Percentiles rank a stretch among this genome's conserved stretches.
phyloP scores from a whole-genome alignment of 176 grass and related monocot species.

The Oryza rufipogon region DNA sequence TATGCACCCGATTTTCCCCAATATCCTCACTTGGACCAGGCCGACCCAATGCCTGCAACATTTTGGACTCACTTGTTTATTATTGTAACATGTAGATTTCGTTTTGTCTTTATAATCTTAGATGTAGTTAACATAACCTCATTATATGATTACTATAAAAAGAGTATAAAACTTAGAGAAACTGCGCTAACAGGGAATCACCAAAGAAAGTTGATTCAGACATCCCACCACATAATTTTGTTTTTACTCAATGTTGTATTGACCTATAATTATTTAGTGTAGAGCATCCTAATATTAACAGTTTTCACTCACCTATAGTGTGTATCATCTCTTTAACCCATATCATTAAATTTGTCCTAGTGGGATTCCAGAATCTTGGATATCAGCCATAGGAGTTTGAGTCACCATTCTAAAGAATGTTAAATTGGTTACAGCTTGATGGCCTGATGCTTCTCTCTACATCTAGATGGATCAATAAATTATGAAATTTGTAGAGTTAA shows the following conservation, averaged over 20 bases:
- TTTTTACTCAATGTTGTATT: conserved; percentile 12
- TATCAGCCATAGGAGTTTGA: conserved; percentile 8
- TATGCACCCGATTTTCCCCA: background rate
- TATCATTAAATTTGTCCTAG: conserved; percentile 21
- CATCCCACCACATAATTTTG: background rate
- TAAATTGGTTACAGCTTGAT: background rate
- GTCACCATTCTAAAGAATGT: background rate
- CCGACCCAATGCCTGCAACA: too few species aligned
- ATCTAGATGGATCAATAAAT: background rate
- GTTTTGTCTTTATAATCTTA: conserved; percentile 15
- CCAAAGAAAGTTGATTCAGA: background rate
- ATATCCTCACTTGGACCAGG: background rate
- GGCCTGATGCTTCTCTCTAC: background rate
- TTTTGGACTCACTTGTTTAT: conserved; percentile 20
- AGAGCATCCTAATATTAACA: conserved; percentile 22
- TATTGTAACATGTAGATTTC: background rate
- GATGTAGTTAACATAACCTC: conserved; percentile 7
- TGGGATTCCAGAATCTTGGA: background rate
- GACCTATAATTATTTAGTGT: conserved; percentile 10
- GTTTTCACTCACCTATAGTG: conserved; percentile 10
- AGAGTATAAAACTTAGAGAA: background rate
- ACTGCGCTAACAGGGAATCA: background rate
- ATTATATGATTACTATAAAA: background rate
- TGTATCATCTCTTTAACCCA: conserved; percentile 16
- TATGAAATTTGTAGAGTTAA: background rate